Evolutionary conservation across 2,329 filamentous ascomycete genomes (phyloP), one percentile per base, ranked within the genome.

Genomic region (Fusarium secorum): DNA sequence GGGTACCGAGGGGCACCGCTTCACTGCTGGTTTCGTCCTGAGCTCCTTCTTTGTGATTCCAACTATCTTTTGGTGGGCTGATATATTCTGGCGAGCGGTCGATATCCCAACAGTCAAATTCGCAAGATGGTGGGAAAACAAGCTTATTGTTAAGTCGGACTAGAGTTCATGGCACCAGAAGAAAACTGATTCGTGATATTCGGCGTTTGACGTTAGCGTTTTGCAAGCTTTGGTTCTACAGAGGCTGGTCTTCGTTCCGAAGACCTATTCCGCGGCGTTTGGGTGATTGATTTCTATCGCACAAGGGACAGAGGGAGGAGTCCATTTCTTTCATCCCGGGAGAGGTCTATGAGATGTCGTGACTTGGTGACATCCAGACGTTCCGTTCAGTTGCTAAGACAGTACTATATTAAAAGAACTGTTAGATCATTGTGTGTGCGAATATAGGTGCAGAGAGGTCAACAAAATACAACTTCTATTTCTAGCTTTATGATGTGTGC

Each of bases 91-190:
- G 83, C 81, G 87, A 28, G 80, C 81, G 5, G 83, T 89, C 20
- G 88, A 90, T 70, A 83, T 84, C 54, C 87, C 87, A 2, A 84
- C 84, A 11, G 87, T 89, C 56, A 83, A 82, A 73, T 85, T 89
- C 69, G 84, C 86, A 24, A 87, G 84, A 74, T 88, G 86, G 86
- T 71, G 88, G 5, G 87, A 89, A 77, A 78, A 70, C 49, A 82
- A 80, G 67, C 82, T 82, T 66, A 74, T 79, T 32, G 72, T 77
- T 52, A 80, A 80, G 65, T 66, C 45, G 70, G 70, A 77, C 54
- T 74, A 74, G 57, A 53, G 49, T 33, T 22, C 24, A 32, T 24
- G 20, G 20, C 26, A 44, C 35, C 53, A 42, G 64, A 45, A 61
- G 26, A 36, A 20, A 54, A 55, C 42, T 54, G 46, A 30, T 57